A percentile compares a stretch with the other conserved stretches of the same genome.
phyloP scores from a whole-genome alignment of 768 basidiomycete genomes.

The Lyophyllum shimeji region DNA sequence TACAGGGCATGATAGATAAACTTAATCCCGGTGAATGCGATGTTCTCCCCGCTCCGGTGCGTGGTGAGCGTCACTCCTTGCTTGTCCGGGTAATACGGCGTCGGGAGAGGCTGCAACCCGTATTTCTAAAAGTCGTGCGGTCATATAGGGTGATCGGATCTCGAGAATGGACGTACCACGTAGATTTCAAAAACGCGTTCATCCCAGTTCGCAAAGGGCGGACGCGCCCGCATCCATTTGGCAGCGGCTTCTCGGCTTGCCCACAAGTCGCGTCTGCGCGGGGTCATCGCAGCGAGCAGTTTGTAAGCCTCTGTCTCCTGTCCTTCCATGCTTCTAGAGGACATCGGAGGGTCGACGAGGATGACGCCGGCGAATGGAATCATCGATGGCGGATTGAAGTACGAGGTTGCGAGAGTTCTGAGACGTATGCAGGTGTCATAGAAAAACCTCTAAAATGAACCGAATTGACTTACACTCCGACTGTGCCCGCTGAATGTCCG shows the following conservation, averaged over 20 bases:
- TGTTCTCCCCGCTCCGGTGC: constrained; percentile 24
- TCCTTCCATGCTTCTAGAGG: constrained; percentile 18
- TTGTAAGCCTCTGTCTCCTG: constrained; percentile 27
- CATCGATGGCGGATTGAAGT: constrained; percentile 26
- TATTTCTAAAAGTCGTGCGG: constrained; percentile 18
- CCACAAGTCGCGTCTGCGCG: constrained; percentile 26
- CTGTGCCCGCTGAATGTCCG: constrained; percentile 31
- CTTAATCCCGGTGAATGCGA: constrained; percentile 23
- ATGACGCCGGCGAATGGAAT: constrained; percentile 26
- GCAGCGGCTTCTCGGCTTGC: constrained; percentile 21
- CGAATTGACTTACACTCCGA: constrained; percentile 23
- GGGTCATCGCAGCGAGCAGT: constrained; percentile 22
- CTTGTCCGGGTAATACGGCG: constrained; percentile 14
- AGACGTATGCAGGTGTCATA: neutral
- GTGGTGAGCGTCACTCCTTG: constrained; percentile 26
- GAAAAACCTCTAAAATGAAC: neutral
- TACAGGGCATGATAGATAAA: constrained; percentile 24
- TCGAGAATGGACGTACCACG: constrained; percentile 14
- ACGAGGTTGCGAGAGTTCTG: constrained; percentile 24
- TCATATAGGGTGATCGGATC: neutral
- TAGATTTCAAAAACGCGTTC: constrained; percentile 25
- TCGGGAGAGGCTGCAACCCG: constrained; percentile 26
- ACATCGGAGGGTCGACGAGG: constrained; percentile 27
- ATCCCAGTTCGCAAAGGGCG: constrained; percentile 27
- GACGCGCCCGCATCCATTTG: constrained; percentile 23